These are phyloP conservation scores for Solanum infundibuliforme DNA, from an alignment of 257 asterid genomes.

Conservation along the genomic window DNA sequence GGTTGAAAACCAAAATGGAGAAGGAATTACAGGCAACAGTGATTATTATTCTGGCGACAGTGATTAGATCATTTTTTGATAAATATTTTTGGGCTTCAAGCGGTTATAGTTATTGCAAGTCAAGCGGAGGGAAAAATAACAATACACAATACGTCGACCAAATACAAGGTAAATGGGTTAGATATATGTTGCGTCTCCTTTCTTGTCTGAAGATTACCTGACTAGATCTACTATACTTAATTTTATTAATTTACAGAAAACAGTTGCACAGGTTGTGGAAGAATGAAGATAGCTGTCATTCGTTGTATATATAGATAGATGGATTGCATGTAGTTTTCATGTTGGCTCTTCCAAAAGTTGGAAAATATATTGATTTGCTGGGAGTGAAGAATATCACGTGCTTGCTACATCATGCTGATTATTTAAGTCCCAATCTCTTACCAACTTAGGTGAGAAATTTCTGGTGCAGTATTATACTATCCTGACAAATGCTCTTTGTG, in stretches of 20 bases:
- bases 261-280: neutral
- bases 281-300: neutral
- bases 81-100: neutral
- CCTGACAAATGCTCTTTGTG: neutral
- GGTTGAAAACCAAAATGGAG: slow-evolving; percentile 8
- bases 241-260: neutral
- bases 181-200: neutral
- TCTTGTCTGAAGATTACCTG: neutral
- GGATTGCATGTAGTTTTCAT: neutral
- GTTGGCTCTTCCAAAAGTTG: neutral
- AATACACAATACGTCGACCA: neutral
- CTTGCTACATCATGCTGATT: neutral
- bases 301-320: neutral
- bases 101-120: neutral
- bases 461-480: neutral
- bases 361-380: neutral
- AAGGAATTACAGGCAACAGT: slow-evolving; percentile 2
- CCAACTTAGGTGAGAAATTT: neutral
- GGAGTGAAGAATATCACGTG: neutral
- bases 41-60: slow-evolving; percentile 32
- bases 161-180: neutral
- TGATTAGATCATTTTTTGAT: slow-evolving; percentile 3
- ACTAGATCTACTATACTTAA: neutral
- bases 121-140: neutral
- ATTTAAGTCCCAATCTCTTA: neutral